These are phyloP conservation scores for Chlamydomonas applanata DNA, from an alignment of 139 green algal species.

Conservation along the genomic window DNA sequence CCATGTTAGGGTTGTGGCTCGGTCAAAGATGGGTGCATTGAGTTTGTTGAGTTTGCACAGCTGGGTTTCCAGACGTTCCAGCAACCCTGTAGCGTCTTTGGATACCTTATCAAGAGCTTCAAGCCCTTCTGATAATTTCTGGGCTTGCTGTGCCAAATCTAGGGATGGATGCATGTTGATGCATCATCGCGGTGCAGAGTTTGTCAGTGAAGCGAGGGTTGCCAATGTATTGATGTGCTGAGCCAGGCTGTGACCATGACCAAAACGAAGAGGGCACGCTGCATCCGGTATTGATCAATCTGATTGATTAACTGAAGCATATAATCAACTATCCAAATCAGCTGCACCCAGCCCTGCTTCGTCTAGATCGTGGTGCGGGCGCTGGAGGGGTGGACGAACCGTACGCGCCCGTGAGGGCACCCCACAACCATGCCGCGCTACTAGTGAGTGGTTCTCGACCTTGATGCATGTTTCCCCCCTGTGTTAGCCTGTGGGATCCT, in stretches of 20 bases:
- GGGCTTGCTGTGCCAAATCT: background rate
- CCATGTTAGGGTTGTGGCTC: slow-evolving; percentile 32
- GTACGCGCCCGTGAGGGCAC: too few relatives aligned
- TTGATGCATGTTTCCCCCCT: too few relatives aligned
- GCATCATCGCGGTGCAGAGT: too few relatives aligned
- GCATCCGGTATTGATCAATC: background rate
- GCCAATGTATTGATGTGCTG: too few relatives aligned
- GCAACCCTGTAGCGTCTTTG: slow-evolving; percentile 10
- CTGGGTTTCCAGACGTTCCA: slow-evolving; percentile 7
- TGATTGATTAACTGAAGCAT: background rate
- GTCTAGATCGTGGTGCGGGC: too few relatives aligned
- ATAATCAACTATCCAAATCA: too few relatives aligned
- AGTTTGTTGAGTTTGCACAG: slow-evolving; percentile 6
- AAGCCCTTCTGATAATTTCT: background rate
- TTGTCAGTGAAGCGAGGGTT: too few relatives aligned
- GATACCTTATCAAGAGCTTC: background rate
- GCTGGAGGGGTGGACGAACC: too few relatives aligned
- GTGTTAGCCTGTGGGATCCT: too few relatives aligned
- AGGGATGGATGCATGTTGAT: too few relatives aligned
- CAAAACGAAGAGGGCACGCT: too few relatives aligned
- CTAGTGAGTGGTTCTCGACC: background rate
- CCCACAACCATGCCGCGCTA: slow-evolving; percentile 1
- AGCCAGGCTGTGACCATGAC: background rate
- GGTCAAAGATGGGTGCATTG: slow-evolving; percentile 39
- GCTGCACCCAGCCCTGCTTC: too few relatives aligned